A percentile compares a stretch with the other conserved stretches of the same genome.
phyloP scores from a whole-genome alignment of 768 basidiomycete species.

The Boletus huronensis region DNA sequence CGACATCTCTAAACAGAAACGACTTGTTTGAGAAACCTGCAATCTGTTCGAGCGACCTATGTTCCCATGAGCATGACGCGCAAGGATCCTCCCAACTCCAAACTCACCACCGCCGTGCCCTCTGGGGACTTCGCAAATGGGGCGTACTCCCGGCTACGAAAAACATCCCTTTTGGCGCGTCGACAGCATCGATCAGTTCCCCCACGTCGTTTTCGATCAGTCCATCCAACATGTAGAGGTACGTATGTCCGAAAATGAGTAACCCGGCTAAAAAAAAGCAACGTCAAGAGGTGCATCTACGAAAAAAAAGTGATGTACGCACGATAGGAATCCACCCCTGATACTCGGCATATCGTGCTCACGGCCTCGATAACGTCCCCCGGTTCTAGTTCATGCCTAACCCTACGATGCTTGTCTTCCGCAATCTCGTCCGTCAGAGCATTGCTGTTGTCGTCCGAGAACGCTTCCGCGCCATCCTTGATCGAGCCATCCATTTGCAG shows the following conservation, averaged over 20 bases:
- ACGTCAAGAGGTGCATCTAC: background rate
- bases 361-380: conserved; percentile 89
- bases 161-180: conserved; percentile 78
- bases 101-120: conserved; percentile 77
- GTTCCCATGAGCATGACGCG: background rate
- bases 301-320: conserved; percentile 24
- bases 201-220: conserved; percentile 83
- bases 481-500: conserved; percentile 23
- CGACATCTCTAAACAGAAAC: conserved; percentile 89
- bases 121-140: conserved; percentile 74
- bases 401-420: conserved; percentile 85
- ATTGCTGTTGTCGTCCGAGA: conserved; percentile 25
- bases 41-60: conserved; percentile 77
- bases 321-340: conserved; percentile 92
- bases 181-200: conserved; percentile 83
- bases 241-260: conserved; percentile 79
- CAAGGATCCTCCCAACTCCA: background rate
- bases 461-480: conserved; percentile 14
- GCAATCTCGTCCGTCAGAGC: conserved; percentile 72
- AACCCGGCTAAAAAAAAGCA: conserved; percentile 55
- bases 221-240: conserved; percentile 89
- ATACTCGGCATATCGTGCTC: conserved; percentile 81
- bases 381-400: conserved; percentile 82
- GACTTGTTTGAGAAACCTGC: conserved; percentile 74
- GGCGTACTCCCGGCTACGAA: conserved; percentile 83